phyloP scores from a whole-genome alignment of 768 basidiomycete species.

The Suillus hirtellus region DNA sequence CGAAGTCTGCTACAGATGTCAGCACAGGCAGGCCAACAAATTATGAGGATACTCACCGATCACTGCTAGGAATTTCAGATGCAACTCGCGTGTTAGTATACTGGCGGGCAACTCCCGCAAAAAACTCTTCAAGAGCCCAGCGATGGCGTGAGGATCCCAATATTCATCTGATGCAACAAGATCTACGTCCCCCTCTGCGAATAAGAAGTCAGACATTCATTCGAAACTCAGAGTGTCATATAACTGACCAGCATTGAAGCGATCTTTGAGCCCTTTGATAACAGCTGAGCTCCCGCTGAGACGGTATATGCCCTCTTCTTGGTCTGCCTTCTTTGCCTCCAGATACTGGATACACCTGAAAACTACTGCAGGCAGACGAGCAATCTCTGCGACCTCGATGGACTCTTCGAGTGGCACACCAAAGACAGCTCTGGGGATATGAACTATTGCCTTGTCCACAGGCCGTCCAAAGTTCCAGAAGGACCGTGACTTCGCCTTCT shows the following conservation, averaged over 20 bases:
- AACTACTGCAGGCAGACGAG: constrained; percentile 88
- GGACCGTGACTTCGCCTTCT: constrained; percentile 88
- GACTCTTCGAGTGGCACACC: constrained; percentile 87
- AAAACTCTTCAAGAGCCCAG: constrained; percentile 91
- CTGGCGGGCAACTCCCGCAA: constrained; percentile 92
- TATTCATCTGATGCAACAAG: constrained; percentile 85
- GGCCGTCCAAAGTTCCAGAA: constrained; percentile 92
- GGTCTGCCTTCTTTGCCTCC: constrained; percentile 90
- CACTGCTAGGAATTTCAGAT: constrained; percentile 86
- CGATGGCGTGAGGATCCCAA: constrained; percentile 97
- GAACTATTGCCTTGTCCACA: constrained; percentile 42
- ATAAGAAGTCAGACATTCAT: constrained; percentile 13
- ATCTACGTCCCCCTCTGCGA: constrained; percentile 92
- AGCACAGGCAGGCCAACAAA: constrained; percentile 14
- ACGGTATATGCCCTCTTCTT: constrained; percentile 97
- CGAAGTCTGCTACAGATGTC: constrained; percentile 63
- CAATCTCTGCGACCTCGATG: constrained; percentile 85
- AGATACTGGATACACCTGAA: constrained; percentile 96
- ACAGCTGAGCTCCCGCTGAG: constrained; percentile 93
- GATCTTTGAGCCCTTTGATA: constrained; percentile 90
- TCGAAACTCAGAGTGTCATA: constrained; percentile 11
- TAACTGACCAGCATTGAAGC: constrained; percentile 82
- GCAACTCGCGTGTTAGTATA: constrained; percentile 89
- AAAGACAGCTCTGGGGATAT: constrained; percentile 75
- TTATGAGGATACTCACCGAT: constrained; percentile 66